Evolutionary conservation across 352 stramenopile genomes (phyloP).

Genomic region (Globisporangium canariense): DNA sequence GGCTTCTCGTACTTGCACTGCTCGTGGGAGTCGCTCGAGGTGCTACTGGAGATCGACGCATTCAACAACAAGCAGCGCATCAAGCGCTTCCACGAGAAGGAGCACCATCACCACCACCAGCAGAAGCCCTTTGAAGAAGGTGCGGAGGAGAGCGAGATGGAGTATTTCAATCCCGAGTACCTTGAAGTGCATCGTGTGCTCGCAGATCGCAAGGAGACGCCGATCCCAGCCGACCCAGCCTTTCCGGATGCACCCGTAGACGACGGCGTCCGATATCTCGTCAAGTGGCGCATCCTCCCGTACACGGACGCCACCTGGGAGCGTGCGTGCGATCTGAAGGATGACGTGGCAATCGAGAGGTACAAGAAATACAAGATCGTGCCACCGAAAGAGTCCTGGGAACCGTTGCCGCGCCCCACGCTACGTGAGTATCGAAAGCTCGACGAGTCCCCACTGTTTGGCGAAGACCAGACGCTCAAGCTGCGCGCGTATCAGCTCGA

Average conservation of each 20-base stretch:
- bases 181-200: constrained; percentile 88
- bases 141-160: constrained; percentile 44
- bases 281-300: constrained; percentile 86
- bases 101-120: constrained; percentile 37
- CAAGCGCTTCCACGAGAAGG: constrained; percentile 87
- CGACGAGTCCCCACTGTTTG: constrained; percentile 75
- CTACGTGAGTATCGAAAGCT: constrained; percentile 85
- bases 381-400: constrained; percentile 58
- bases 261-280: constrained; percentile 76
- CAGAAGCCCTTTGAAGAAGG: constrained; percentile 32
- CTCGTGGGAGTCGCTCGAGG: constrained; percentile 77
- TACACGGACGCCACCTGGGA: constrained; percentile 89
- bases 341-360: constrained; percentile 76
- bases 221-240: constrained; percentile 42
- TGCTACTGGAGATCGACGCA: constrained; percentile 73
- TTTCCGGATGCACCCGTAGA: constrained; percentile 79
- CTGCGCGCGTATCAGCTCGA: constrained; percentile 85
- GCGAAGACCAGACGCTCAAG: constrained; percentile 63
- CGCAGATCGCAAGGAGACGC: constrained; percentile 64
- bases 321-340: constrained; percentile 80
- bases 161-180: constrained; percentile 91
- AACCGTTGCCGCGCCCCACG: constrained; percentile 56
- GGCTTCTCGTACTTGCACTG: constrained; percentile 88
- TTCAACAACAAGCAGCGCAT: constrained; percentile 87
- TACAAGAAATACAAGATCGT: constrained; percentile 61